Evolutionary conservation across 495 filamentous ascomycete genomes (phyloP).

Genomic region (Podospora fimiseda): DNA sequence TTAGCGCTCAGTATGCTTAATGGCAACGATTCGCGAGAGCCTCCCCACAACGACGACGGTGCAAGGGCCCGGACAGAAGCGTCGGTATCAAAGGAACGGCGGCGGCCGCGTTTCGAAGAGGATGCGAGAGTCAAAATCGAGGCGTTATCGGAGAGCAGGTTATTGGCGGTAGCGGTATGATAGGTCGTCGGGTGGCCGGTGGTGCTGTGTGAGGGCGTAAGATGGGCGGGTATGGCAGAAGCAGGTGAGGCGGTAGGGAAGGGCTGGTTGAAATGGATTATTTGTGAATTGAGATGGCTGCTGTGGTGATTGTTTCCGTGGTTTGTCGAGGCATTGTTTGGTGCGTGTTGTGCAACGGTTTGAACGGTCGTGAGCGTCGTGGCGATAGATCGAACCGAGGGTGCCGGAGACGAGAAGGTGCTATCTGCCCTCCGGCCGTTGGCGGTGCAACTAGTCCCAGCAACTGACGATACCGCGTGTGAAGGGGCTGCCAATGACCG

Average conservation of each 20-base stretch:
- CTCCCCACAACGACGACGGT: constrained; percentile 86
- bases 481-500: constrained; percentile 71
- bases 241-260: constrained; percentile 71
- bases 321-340: constrained; percentile 44
- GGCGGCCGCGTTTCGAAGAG: constrained; percentile 81
- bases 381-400: constrained; percentile 83
- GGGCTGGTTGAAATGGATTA: constrained; percentile 79
- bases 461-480: constrained; percentile 57
- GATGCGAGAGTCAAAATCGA: constrained; percentile 95
- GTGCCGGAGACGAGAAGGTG: constrained; percentile 90
- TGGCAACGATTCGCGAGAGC: constrained; percentile 79
- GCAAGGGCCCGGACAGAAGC: constrained; percentile 89
- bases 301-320: constrained; percentile 28
- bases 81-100: constrained; percentile 90
- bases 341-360: constrained; percentile 69
- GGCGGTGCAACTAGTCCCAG: constrained; percentile 59
- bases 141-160: constrained; percentile 86
- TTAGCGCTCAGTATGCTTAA: constrained; percentile 81
- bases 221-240: constrained; percentile 74
- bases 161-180: constrained; percentile 82
- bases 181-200: constrained; percentile 73
- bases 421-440: constrained; percentile 66
- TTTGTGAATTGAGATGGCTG: constrained; percentile 42
- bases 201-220: constrained; percentile 46
- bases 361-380: constrained; percentile 97